Base-by-base conservation (phyloP, 78 protist genomes). In the Cavenderia fasciculata region DNA sequence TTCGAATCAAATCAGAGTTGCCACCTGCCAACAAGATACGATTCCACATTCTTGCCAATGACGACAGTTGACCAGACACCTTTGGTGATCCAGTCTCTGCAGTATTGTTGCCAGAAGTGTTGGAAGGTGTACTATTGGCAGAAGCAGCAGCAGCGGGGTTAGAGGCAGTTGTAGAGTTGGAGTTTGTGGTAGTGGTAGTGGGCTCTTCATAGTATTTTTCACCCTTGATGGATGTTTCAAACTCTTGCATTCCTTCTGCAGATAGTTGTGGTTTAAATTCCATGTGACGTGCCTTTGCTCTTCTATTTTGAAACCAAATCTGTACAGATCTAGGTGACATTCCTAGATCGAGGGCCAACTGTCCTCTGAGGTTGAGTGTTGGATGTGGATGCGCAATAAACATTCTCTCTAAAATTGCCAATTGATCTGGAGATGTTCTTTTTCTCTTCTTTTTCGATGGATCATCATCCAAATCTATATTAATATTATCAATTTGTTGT, bases 281-380 rank as follows among this genome's bases (percentile, higher is more conserved):
- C 90, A 82, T 54, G 46, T 89, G 72, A 59, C 78, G 41, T 8
- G 86, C 74, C 68, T 84, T 85, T 59, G 92, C 92, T 41, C 95
- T 84, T 43, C 95, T 68, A 51, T 92, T 92, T 75, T 92, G 95
- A 68, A 92, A 92, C 95, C 95, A 92, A n/a, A 82, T 74, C 59
- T 85, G 95, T 27, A 92, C 95, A 1, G 87, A 47, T 49, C 95
- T 47, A 19, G 95, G 89, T 31, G 92, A 74, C 95, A 92, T 85
- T 14, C 49, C 73, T 46, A 92, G 77, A 41, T 79, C 86, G 41
- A 70, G 40, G 2, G 95, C 95, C 36, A 92, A 84, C 25, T 74
- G 85, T 41, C 70, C 68, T 38, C 95, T 59, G 11, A 49, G 29
- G 46, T 52, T 74, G 3, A 77, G 69, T n/a, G 46, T 88, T 57